Evolutionary conservation across 2,329 filamentous ascomycete genomes (phyloP), one percentile per base, ranked within the genome.

Genomic region (Penicillium sp.): DNA sequence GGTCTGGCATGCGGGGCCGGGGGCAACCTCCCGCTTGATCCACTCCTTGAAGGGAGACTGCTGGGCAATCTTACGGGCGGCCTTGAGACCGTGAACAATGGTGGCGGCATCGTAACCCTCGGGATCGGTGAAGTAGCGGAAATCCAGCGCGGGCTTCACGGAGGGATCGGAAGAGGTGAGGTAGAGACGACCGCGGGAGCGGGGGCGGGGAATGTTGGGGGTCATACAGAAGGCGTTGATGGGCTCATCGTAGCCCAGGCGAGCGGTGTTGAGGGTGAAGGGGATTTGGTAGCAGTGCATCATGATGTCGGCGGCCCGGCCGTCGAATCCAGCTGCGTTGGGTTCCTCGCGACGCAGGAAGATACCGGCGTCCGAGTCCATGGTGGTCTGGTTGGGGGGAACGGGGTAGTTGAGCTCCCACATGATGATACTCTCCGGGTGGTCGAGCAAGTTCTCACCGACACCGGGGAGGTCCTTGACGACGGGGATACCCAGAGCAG

Each of bases 251-350:
- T 89, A 96, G 68, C 92, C 92, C 12, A 97, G 85, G 44, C 91
- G 88, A 59, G 85, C 81, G 1, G 92, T 97, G 84, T 96, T 96
- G 69, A 93, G 87, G 65, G 89, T 91, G 80, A 96, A 96, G 58
- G 92, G 92, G 69, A 96, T 96, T 80, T 96, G 93, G 83, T 96
- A 96, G 85, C 92, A 96, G 82, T 96, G 92, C 90, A 95, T 95
- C 93, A 96, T 96, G 72, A 96, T 81, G 74, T 97, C 93, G 66
- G 90, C 91, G 59, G 91, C 89, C 64, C 90, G 86, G 56, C 90
- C 90, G 70, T 96, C 92, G 65, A 81, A 80, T 60, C 86, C 86
- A 3, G 84, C 86, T 2, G 91, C 90, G 73, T 93, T 88, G 70
- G 86, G 82, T 15, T 83, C 75, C 78, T 96, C 88, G 62, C 92